These are phyloP conservation scores for Tetratostichococcus sp. DNA, from an alignment of 139 green algal species.

Conservation along the genomic window DNA sequence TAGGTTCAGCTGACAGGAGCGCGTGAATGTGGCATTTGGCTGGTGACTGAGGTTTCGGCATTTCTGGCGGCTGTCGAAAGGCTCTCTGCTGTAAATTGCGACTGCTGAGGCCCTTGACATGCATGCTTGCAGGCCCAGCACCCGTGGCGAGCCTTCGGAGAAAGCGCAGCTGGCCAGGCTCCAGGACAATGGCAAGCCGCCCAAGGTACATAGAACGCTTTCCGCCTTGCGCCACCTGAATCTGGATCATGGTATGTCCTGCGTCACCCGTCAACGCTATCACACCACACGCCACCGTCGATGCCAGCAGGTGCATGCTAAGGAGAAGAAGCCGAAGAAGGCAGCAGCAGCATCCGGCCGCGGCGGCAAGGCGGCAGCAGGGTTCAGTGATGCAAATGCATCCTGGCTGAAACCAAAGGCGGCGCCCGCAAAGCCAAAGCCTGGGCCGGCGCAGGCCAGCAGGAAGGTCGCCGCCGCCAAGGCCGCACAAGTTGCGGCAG, in stretches of 20 bases:
- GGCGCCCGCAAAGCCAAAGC: background rate
- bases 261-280: too few species aligned
- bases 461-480: background rate
- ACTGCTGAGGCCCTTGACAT: too few species aligned
- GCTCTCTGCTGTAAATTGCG: too few species aligned
- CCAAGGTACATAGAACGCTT: background rate
- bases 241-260: too few species aligned
- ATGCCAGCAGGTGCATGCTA: background rate
- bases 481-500: background rate
- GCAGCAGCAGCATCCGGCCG: background rate
- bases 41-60: too few species aligned
- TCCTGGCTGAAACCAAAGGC: constrained; percentile 70
- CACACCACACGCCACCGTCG: too few species aligned
- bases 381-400: constrained; percentile 67
- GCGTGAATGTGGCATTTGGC: too few species aligned
- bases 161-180: background rate
- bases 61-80: too few species aligned
- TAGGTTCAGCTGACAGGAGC: too few species aligned
- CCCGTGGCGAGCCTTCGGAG: background rate
- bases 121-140: background rate
- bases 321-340: constrained; percentile 1
- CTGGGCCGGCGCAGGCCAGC: too few species aligned
- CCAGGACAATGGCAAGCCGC: background rate
- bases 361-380: background rate
- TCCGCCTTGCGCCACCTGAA: too few species aligned